Base-by-base conservation (phyloP, 1,139 yeast genomes). In the Suhomyces maxii region DNA sequence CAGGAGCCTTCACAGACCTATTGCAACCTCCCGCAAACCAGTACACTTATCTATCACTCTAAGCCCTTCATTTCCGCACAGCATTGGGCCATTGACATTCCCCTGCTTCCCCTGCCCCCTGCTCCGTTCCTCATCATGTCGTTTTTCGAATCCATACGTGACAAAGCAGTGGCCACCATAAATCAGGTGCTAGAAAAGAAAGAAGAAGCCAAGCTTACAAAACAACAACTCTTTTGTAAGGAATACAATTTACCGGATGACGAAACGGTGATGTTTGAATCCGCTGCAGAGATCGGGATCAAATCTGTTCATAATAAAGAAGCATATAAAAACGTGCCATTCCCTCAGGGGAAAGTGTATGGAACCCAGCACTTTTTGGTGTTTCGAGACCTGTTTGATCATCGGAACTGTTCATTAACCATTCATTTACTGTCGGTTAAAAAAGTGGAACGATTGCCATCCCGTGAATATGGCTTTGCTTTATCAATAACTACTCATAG, bases 391-490 rank as follows among this genome's bases (percentile, higher is more conserved):
- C 78, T 81, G 5, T 82, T 81, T 53, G 95, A 89, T 59, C 73
- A 76, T 39, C 76, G 83, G 48, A 80, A 83, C 47, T 87, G 95
- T 59, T 77, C 82, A 8, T 81, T 91, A 59, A 77, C 78, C 2
- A 59, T 93, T 40, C 95, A 95, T 52, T 68, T 93, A 40, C 82
- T 93, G 8, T 81, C 96, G 1, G 71, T 95, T 34, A 84, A 87
- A 59, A 84, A 90, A 53, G 95, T 93, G 26, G 97, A 93, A 63
- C 74, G 98, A 45, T 74, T 89, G 26, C 93, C 95, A 2, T 78
- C 89, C 2, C 77, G 82, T 46, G 78, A 88, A 1, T 86, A 84
- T 60, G 84, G 88, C n/a, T 88, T 89, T 67, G 90, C 95, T 1
- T 71, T 93, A 25, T 70, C 83, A n/a, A 68, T 91, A 18, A 76